A percentile compares a stretch with the other conserved stretches of the same genome.
Evolutionary conservation across 352 stramenopile species (phyloP).

Genomic region (Pythium rishiriense): DNA sequence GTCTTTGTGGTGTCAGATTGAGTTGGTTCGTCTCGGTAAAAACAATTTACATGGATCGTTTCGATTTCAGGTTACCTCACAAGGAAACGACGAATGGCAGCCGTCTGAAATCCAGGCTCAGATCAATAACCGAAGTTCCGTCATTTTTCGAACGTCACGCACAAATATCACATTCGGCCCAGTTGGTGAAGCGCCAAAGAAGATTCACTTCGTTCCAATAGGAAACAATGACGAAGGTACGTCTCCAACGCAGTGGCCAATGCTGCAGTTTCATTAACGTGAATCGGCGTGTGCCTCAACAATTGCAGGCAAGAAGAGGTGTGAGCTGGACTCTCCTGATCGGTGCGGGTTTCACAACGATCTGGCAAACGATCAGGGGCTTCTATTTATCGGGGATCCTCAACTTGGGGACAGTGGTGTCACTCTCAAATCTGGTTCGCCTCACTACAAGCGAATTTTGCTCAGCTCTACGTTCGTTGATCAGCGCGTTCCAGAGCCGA

Average conservation of each 20-base stretch:
- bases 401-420: conserved; percentile 14
- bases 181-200: neutral
- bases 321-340: conserved; percentile 8
- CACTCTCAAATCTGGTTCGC: neutral
- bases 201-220: conserved; percentile 16
- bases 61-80: conserved; percentile 10
- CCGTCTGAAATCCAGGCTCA: conserved; percentile 27
- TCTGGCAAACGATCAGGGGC: neutral
- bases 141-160: conserved; percentile 11
- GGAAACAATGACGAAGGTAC: neutral
- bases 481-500: neutral
- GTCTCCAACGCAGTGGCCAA: neutral
- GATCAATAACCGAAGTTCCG: conserved; percentile 13
- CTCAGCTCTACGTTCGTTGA: neutral
- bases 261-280: neutral
- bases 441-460: conserved; percentile 11
- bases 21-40: too few relatives aligned
- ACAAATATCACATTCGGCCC: conserved; percentile 8
- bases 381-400: conserved; percentile 14
- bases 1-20: neutral
- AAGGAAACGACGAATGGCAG: conserved; percentile 17
- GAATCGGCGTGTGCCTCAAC: neutral
- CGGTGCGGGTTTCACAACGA: conserved; percentile 29
- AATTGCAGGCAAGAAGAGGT: neutral
- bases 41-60: neutral